Evolutionary conservation across 2,329 filamentous ascomycete species (phyloP).

Genomic region (Colletotrichum zoysiae): DNA sequence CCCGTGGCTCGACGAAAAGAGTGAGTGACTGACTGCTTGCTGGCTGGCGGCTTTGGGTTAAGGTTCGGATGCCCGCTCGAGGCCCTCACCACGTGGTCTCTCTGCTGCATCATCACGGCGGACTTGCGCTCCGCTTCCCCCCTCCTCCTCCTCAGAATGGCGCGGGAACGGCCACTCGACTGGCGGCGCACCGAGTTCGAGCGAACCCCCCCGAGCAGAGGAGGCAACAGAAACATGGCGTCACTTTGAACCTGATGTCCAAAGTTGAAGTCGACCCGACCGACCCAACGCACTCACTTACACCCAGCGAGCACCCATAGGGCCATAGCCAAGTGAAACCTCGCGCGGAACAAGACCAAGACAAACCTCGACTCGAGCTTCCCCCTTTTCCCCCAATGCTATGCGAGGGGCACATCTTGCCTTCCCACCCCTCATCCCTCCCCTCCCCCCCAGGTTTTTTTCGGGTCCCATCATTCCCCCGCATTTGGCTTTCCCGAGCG

Average conservation of each 20-base stretch:
- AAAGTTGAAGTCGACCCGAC: not conserved
- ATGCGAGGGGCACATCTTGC: not conserved
- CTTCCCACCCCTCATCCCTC: no score
- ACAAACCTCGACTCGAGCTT: not conserved
- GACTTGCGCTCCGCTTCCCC: no score
- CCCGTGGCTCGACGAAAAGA: no score
- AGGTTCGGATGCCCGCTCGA: no score
- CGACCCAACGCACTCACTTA: not conserved
- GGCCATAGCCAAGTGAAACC: not conserved
- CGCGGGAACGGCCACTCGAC: no score
- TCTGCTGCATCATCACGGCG: no score
- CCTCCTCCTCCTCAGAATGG: no score
- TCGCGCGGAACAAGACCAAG: conserved; percentile 6
- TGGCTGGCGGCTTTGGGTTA: no score
- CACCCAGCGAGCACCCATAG: no score
- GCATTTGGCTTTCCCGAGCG: not conserved
- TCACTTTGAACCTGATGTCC: not conserved
- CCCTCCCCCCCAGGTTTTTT: conserved; percentile 4
- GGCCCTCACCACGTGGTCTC: no score
- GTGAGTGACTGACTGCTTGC: no score
- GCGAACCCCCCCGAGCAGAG: not conserved
- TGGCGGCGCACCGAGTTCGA: no score
- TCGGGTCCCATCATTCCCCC: not conserved
- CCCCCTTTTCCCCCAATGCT: conserved; percentile 9
- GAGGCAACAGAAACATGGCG: not conserved